A percentile compares a stretch with the other conserved stretches of the same genome.
Evolutionary conservation across 257 asterid species (phyloP).

Genomic region (Apocynum venetum): DNA sequence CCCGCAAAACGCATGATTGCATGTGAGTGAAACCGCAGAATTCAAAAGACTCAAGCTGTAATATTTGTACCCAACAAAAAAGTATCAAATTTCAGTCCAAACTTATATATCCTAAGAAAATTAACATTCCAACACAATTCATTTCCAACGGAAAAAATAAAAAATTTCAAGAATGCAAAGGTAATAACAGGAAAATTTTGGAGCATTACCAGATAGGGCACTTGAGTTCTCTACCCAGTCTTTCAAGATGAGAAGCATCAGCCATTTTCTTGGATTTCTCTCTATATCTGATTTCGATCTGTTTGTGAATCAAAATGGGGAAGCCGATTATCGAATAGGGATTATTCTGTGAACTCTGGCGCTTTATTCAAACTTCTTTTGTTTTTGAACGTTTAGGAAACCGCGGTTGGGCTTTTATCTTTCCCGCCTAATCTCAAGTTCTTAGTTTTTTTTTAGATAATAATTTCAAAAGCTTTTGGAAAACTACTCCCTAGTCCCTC

Average conservation of each 20-base stretch:
- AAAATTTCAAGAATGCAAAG: neutral
- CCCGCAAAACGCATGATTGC: slow-evolving; percentile 97
- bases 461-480: too few species aligned
- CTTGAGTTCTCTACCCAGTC: slow-evolving; percentile 97
- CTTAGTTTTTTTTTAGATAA: too few species aligned
- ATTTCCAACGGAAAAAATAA: neutral
- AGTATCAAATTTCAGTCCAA: neutral
- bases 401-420: neutral
- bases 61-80: neutral
- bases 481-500: too few species aligned
- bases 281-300: neutral
- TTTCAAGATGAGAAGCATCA: slow-evolving; percentile 69
- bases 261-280: slow-evolving; percentile 39
- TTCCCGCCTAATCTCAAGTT: slow-evolving; percentile 10
- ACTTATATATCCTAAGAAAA: neutral
- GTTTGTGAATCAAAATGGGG: neutral
- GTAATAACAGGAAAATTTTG: neutral
- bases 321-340: neutral
- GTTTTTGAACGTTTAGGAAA: neutral
- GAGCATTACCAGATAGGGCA: slow-evolving; percentile 85
- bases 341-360: neutral
- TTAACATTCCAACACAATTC: neutral
- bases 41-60: slow-evolving; percentile 79
- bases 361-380: neutral
- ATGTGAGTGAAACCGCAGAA: slow-evolving; percentile 76